phyloP scores from a whole-genome alignment of 1,139 yeast genomes.

The Taiozyma sp. region DNA sequence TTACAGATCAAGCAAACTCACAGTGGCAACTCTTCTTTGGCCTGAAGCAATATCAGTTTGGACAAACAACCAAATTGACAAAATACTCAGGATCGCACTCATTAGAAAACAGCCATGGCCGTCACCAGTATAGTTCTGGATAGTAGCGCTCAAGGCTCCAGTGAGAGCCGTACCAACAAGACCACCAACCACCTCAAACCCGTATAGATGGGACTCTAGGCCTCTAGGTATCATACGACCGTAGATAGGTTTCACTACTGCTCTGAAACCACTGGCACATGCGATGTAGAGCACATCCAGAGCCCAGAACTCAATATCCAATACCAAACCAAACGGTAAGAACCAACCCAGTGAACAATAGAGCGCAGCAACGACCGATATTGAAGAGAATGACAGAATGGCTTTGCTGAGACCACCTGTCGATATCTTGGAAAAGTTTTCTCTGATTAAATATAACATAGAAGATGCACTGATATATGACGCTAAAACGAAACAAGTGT shows the following conservation, averaged over 20 bases:
- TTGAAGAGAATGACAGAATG: not conserved
- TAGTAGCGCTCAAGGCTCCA: not conserved
- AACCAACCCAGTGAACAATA: not conserved
- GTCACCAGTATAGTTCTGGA: not conserved
- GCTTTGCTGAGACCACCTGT: not conserved
- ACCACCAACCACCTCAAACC: slow-evolving; percentile 1
- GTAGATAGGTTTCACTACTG: not conserved
- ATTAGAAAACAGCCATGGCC: not conserved
- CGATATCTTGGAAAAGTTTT: not conserved
- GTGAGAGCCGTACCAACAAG: not conserved
- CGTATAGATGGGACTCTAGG: not conserved
- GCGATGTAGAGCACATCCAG: slow-evolving; percentile 1
- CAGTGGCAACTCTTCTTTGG: not conserved
- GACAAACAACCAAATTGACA: not conserved
- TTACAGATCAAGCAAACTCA: not conserved
- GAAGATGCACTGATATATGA: not conserved
- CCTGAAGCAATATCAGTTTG: not conserved
- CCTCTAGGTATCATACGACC: not conserved
- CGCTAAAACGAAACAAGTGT: not conserved
- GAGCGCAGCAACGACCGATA: not conserved
- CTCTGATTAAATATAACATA: not conserved
- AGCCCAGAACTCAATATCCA: not conserved
- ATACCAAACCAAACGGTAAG: not conserved
- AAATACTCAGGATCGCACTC: not conserved
- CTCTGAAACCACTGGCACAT: not conserved